A percentile compares a stretch with the other conserved stretches of the same genome.
These are phyloP conservation scores for Ogataea hybrid DNA, from an alignment of 1,139 yeast species.

Conservation along the genomic window DNA sequence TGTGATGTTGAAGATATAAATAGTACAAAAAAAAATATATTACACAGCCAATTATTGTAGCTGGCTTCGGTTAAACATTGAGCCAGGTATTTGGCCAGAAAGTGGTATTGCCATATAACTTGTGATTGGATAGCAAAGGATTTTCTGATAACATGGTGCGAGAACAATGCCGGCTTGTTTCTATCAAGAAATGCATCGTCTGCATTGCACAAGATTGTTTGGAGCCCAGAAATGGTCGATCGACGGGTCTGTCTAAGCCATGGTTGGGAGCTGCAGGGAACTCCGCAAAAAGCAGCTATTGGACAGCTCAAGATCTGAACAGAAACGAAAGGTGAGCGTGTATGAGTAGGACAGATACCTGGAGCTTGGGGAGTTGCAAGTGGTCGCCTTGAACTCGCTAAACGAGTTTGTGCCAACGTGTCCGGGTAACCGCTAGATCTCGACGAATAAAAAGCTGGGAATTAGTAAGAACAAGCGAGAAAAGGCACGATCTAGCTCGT, in stretches of 20 bases:
- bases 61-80: neutral
- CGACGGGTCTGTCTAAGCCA: neutral
- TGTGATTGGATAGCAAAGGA: too few relatives aligned
- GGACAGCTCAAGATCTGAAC: neutral
- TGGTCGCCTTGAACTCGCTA: neutral
- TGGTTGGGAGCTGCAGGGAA: neutral
- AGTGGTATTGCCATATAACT: too few relatives aligned
- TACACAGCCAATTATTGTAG: neutral
- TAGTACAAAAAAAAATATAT: neutral
- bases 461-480: neutral
- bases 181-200: too few relatives aligned
- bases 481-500: too few relatives aligned
- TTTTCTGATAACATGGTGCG: too few relatives aligned
- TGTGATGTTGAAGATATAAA: neutral
- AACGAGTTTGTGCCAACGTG: neutral
- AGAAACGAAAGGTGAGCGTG: too few relatives aligned
- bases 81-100: too few relatives aligned
- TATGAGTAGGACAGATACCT: too few relatives aligned
- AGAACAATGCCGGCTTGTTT: too few relatives aligned
- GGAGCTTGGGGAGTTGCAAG: too few relatives aligned
- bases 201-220: too few relatives aligned
- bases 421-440: conserved; percentile 3
- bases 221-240: neutral
- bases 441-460: neutral
- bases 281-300: neutral